Conservation (phyloP, 78 protist species). For the Emiliania huxleyi region DNA sequence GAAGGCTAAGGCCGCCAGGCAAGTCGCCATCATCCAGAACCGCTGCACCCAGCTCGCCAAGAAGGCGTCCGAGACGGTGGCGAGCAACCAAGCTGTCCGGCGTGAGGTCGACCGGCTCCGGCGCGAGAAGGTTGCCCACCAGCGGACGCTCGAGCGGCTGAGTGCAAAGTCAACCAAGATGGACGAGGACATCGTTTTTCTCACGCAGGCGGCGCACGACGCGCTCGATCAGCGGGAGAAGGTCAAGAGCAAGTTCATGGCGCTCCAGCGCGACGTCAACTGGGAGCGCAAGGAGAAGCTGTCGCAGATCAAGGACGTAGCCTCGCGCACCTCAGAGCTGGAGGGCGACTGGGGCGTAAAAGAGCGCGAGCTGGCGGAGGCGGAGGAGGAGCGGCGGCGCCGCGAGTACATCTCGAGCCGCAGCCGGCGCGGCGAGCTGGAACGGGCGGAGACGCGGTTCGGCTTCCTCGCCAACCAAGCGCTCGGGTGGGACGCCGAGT, state of each 20-base stretch:
- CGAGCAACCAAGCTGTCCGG: background rate
- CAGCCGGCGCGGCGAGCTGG: background rate
- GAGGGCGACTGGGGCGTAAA: background rate
- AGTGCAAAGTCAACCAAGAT: background rate
- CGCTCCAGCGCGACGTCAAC: background rate
- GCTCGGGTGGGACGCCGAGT: background rate
- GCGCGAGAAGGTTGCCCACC: background rate
- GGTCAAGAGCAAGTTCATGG: background rate
- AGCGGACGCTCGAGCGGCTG: background rate
- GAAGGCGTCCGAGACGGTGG: background rate
- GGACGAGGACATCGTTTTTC: slow-evolving; percentile 6
- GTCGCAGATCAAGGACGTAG: background rate
- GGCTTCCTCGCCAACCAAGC: background rate
- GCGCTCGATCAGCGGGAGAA: slow-evolving; percentile 32
- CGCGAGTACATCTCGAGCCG: background rate
- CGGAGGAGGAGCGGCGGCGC: background rate
- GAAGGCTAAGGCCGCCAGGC: too few relatives aligned
- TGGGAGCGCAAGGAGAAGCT: background rate
- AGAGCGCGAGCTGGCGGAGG: background rate
- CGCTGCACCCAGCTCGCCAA: background rate
- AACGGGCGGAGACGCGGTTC: background rate
- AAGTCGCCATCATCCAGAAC: background rate
- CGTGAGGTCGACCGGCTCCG: background rate
- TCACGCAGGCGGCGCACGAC: background rate
- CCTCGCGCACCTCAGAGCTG: background rate